phyloP scores from a whole-genome alignment of 345 rosid genomes.

The Gossypium sturtianum region DNA sequence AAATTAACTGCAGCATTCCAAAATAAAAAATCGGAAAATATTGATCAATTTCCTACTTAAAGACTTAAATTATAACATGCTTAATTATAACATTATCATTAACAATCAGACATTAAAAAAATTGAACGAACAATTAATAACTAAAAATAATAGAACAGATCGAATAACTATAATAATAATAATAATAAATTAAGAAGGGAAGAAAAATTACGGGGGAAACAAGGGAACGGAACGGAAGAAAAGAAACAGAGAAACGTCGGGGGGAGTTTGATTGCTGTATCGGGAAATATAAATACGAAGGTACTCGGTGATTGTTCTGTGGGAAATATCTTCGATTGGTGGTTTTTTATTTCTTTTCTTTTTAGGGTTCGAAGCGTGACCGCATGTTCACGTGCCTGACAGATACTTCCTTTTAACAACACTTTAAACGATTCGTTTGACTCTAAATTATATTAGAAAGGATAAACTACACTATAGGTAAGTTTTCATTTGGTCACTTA shows the following conservation, averaged over 20 bases:
- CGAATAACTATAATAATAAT: not conserved
- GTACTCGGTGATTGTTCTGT: not conserved
- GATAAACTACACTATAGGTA: no score
- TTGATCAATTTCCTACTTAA: not conserved
- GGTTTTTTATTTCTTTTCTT: not conserved
- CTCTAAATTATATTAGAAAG: not conserved
- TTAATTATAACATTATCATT: not conserved
- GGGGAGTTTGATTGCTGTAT: not conserved
- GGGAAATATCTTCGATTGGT: not conserved
- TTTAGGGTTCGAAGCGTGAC: constrained; percentile 9
- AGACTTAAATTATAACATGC: not conserved
- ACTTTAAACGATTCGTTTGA: not conserved
- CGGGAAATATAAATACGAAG: not conserved
- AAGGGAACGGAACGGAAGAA: not conserved
- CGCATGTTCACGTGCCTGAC: not conserved
- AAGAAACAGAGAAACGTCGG: not conserved
- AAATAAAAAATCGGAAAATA: not conserved
- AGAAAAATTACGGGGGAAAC: not conserved
- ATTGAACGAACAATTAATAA: not conserved
- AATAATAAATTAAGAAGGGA: not conserved
- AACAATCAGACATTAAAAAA: not conserved
- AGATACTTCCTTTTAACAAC: not conserved
- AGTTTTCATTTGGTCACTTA: no score
- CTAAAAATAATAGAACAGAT: not conserved
- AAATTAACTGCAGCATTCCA: not conserved